Evolutionary conservation across 1,139 yeast genomes (phyloP), one percentile per base, ranked within the genome.

Genomic region (Yamadazyma mexicana): DNA sequence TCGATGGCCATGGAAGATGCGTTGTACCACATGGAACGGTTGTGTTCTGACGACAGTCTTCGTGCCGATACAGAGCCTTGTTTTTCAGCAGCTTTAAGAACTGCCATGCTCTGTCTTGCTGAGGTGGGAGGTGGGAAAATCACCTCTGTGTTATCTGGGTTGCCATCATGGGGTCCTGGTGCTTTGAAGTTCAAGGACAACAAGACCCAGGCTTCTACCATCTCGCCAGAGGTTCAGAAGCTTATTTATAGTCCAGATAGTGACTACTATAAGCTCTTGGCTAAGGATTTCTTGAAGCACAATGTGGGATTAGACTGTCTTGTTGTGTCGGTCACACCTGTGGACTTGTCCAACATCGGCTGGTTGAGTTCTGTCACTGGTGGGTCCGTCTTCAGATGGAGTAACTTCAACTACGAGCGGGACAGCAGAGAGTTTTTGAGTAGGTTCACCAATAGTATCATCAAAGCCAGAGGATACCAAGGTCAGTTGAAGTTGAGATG

Each of bases 91-190:
- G 96, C 95, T 1, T 63, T 89, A 34, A 73, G 81, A 40, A 79
- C 84, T 1, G 92, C 94, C 0, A 66, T 73, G 52, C 57, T 78
- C 47, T 82, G 91, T 34, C 67, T 91, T 32, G 74, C 74, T 29
- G 59, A 66, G 20, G 73, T 73, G 27, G 83, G 84, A 0, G 96
- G 96, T 42, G 97, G 97, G 49, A 87, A 91, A 51, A 81, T 91
- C 28, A 76, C 86, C 15, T 75, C 87, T 0, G 61, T 87, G 4
- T 66, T 91, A 37, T 73, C 88, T 2, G 67, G 81, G 1, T 62
- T 89, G 28, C 96, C 98, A 7, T 76, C 88, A 1, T 75, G 82
- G 75, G 96, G 96, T 0, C 87, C 92, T 0, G 98, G 98, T 2
- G 70, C 77, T n/a, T 70, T 91, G 36, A 68, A 70, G 15, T 69